Evolutionary conservation across 2,329 filamentous ascomycete species (phyloP).

Genomic region (Diaporthe sp.): DNA sequence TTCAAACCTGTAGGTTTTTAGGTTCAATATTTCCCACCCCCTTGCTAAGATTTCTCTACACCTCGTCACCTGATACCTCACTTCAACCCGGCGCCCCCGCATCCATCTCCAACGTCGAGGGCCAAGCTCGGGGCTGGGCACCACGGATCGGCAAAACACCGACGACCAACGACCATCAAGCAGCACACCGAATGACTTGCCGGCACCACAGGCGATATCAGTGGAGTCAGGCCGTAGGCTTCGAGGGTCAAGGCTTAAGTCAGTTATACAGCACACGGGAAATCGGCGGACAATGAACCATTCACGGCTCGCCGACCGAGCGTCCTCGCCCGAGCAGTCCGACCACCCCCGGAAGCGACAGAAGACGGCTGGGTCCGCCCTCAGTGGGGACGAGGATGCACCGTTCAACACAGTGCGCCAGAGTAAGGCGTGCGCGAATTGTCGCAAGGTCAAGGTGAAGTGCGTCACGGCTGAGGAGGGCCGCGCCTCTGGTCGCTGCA

Average conservation of each 20-base stretch:
- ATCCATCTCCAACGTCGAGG: not conserved
- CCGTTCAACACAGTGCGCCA: not conserved
- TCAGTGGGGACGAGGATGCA: not conserved
- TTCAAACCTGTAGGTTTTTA: no score
- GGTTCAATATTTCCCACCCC: no score
- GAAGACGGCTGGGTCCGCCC: not conserved
- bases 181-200: not conserved
- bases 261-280: not conserved
- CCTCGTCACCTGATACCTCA: no score
- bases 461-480: constrained; percentile 6
- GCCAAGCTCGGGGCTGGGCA: not conserved
- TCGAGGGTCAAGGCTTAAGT: not conserved
- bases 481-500: not conserved
- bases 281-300: not conserved
- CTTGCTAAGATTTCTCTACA: no score
- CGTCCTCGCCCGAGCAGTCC: constrained; percentile 16
- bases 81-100: not conserved
- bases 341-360: constrained; percentile 15
- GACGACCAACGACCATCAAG: not conserved
- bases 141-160: constrained; percentile 12
- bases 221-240: not conserved
- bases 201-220: not conserved
- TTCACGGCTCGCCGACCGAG: not conserved
- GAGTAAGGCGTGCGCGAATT: constrained; percentile 1
- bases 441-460: constrained; percentile 21